Evolutionary conservation across 2,329 filamentous ascomycete species (phyloP).

Genomic region (Ophiostoma sp.): DNA sequence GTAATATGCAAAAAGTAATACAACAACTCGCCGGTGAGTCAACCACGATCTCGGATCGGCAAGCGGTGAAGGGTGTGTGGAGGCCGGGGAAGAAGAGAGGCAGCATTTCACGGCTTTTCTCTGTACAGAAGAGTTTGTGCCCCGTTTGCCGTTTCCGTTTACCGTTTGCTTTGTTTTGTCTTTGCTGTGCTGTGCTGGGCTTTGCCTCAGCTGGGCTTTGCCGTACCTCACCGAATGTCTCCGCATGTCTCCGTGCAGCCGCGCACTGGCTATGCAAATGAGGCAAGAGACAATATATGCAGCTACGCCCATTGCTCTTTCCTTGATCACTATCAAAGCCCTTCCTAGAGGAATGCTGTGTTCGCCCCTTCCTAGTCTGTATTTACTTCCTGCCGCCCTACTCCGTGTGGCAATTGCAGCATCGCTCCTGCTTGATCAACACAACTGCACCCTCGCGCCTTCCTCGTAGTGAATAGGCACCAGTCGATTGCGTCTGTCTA

Average conservation of each 20-base stretch:
- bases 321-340: no score
- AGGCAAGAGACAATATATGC: background rate
- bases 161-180: no score
- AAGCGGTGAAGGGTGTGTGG: slow-evolving; percentile 10
- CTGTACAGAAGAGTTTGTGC: background rate
- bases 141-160: background rate
- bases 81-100: background rate
- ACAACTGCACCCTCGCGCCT: background rate
- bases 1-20: background rate
- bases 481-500: background rate
- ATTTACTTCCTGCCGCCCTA: background rate
- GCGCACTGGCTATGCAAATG: background rate
- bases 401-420: no score
- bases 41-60: slow-evolving; percentile 19
- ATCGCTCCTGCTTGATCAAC: background rate
- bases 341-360: no score
- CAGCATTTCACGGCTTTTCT: background rate
- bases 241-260: background rate
- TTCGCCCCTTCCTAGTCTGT: background rate
- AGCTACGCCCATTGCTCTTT: background rate
- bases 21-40: slow-evolving; percentile 22
- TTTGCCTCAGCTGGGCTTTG: background rate
- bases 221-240: background rate
- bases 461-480: background rate
- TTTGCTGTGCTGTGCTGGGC: no score